These are phyloP conservation scores for Ciborinia camelliae DNA, from an alignment of 2,329 filamentous ascomycete genomes.

Conservation along the genomic window DNA sequence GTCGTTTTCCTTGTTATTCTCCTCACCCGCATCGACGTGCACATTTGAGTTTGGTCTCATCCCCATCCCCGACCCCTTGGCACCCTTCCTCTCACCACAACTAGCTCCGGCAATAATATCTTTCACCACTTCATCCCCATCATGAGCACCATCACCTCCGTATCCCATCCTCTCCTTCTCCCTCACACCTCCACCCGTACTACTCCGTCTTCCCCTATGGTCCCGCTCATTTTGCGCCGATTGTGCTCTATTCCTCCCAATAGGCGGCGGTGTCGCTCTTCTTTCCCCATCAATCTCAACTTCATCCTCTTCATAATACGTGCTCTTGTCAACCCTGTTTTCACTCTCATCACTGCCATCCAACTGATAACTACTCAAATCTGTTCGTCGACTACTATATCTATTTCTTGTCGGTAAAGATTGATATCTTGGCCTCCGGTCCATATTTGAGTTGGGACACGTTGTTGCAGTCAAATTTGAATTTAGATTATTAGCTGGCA, in stretches of 20 bases:
- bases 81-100: not conserved
- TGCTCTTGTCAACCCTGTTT: slow-evolving; percentile 13
- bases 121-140: not conserved
- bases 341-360: slow-evolving; percentile 8
- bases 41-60: slow-evolving; percentile 19
- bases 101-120: not conserved
- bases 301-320: not conserved
- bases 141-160: slow-evolving; percentile 13
- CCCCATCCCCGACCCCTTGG: not conserved
- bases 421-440: not conserved
- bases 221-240: slow-evolving; percentile 10
- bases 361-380: not conserved
- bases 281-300: slow-evolving; percentile 18
- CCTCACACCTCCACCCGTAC: slow-evolving; percentile 13
- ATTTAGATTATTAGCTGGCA: not conserved
- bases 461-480: not conserved
- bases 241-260: slow-evolving; percentile 24
- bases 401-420: slow-evolving; percentile 2
- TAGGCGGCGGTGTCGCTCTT: slow-evolving; percentile 35
- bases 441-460: not conserved
- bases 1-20: slow-evolving; percentile 10
- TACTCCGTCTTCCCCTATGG: slow-evolving; percentile 21
- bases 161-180: slow-evolving; percentile 12
- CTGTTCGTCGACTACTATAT: slow-evolving; percentile 2
- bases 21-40: not conserved